These are phyloP conservation scores for Spinacia oleracea DNA, from an alignment of 179 eudicot species.

Conservation along the genomic window DNA sequence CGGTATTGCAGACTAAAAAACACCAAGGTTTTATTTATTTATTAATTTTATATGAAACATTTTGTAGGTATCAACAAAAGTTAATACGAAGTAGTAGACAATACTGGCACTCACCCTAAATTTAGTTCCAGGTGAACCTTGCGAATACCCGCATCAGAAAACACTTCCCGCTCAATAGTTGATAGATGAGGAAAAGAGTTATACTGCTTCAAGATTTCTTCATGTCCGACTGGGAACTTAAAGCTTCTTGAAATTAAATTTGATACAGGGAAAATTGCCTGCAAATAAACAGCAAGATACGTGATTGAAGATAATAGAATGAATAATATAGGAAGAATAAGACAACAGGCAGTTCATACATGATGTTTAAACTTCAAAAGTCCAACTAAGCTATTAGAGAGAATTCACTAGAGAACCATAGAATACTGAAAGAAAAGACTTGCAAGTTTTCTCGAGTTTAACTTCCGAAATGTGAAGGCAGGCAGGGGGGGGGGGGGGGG, in stretches of 20 bases:
- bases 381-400: neutral
- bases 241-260: conserved; percentile 69
- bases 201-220: conserved; percentile 56
- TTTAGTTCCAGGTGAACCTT: conserved; percentile 71
- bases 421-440: neutral
- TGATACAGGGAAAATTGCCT: conserved; percentile 79
- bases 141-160: conserved; percentile 53
- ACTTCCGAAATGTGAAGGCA: neutral
- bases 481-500: neutral
- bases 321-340: neutral
- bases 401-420: neutral
- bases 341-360: neutral
- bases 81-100: no score
- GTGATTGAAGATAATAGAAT: neutral
- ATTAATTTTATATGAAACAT: neutral
- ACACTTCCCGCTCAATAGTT: conserved; percentile 43
- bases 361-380: neutral
- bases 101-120: conserved; percentile 58
- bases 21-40: neutral
- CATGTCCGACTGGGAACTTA: conserved; percentile 59
- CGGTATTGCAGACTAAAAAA: neutral
- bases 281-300: conserved; percentile 30
- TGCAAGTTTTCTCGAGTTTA: neutral
- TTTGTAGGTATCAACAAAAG: neutral
- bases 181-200: conserved; percentile 62